Conservation (phyloP, 176 grass and related monocot species). For the Bonia amplexicaulis region DNA sequence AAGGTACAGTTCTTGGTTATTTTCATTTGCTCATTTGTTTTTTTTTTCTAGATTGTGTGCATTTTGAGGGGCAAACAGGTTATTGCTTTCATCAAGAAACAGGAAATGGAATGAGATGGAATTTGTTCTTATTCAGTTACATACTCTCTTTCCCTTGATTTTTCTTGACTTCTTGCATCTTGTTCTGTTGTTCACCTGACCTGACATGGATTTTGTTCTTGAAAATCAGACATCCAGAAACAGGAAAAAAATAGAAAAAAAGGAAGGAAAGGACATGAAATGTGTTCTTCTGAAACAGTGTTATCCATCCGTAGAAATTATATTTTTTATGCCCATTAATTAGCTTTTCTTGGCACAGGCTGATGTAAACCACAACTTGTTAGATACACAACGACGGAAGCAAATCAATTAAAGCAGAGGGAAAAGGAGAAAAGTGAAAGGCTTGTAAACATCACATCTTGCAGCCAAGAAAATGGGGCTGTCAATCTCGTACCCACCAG, state of each 20-base stretch:
- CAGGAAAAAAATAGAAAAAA: background rate
- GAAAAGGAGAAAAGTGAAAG: slow-evolving; percentile 7
- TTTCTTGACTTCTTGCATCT: background rate
- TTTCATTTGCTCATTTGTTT: background rate
- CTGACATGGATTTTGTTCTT: background rate
- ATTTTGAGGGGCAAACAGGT: background rate
- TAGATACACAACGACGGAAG: background rate
- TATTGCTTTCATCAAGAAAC: background rate
- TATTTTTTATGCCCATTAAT: background rate
- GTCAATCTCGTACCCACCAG: slow-evolving; percentile 53
- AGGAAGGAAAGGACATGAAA: background rate
- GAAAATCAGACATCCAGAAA: background rate
- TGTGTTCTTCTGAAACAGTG: slow-evolving; percentile 16
- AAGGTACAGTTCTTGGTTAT: slow-evolving; percentile 12
- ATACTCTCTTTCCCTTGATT: background rate
- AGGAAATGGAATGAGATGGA: background rate
- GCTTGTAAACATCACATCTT: slow-evolving; percentile 15
- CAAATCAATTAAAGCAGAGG: background rate
- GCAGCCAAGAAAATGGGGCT: slow-evolving; percentile 40
- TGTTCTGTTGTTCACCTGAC: background rate
- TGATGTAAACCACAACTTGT: background rate
- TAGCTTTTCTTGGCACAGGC: slow-evolving; percentile 15
- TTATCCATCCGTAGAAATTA: background rate
- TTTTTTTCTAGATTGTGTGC: background rate
- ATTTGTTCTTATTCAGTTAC: background rate